phyloP scores from a whole-genome alignment of 257 asterid genomes.

The Lycium ferocissimum region DNA sequence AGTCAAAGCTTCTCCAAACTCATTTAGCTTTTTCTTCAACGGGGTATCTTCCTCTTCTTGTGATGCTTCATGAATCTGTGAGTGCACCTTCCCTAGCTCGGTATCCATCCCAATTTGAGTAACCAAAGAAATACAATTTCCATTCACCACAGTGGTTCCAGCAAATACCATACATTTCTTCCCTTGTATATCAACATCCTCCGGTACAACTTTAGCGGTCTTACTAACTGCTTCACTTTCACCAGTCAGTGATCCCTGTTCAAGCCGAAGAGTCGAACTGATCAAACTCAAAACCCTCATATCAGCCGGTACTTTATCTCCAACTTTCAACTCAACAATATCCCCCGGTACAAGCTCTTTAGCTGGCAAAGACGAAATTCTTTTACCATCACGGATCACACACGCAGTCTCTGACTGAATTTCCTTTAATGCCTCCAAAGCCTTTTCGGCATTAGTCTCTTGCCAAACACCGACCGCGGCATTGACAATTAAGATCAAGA shows the following conservation, averaged over 20 bases:
- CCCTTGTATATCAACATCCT: constrained; percentile 96
- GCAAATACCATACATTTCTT: constrained; percentile 98
- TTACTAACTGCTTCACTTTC: constrained; percentile 98
- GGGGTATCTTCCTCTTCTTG: constrained; percentile 95
- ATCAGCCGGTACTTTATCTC: constrained; percentile 97
- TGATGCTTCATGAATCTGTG: constrained; percentile 94
- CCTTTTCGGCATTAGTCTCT: constrained; percentile 99
- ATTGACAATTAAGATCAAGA: constrained; percentile 91
- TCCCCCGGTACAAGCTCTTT: constrained; percentile 98
- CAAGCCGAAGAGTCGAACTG: constrained; percentile 89
- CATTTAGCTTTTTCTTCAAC: constrained; percentile 93
- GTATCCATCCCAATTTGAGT: constrained; percentile 91
- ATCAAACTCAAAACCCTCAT: constrained; percentile 90
- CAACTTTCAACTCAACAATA: constrained; percentile 93
- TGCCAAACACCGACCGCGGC: constrained; percentile 99
- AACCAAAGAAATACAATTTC: constrained; percentile 85
- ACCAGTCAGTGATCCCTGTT: constrained; percentile 97
- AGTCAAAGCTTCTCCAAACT: constrained; percentile 93
- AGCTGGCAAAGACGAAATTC: constrained; percentile 69
- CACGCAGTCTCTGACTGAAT: constrained; percentile 93
- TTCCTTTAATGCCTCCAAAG: constrained; percentile 95
- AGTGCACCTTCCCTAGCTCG: constrained; percentile 93
- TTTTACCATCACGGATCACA: constrained; percentile 82
- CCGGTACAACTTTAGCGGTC: constrained; percentile 78
- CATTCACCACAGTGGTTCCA: constrained; percentile 97